Base-by-base conservation (phyloP, 805 yeast species). In the Candida sithepensis region DNA sequence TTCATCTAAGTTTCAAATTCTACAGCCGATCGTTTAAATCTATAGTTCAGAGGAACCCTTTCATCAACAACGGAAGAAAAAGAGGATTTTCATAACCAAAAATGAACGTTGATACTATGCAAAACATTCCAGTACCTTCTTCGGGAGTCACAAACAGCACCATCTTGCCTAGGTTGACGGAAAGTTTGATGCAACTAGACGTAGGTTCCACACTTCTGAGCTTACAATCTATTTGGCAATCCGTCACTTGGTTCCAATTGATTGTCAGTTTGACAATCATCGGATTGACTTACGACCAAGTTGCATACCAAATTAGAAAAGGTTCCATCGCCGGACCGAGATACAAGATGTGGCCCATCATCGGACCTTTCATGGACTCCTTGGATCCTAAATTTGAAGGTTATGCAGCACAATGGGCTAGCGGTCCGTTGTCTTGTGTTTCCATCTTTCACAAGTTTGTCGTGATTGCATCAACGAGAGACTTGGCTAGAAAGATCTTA, bases 371-470 rank as follows among this genome's bases (percentile, higher is more conserved):
- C 59, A 73, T 94, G 67, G 97, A 94, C 65, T 84, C 94, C 16
- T 73, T 94, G 64, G 92, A 94, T 71, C 99, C 99, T 19, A 91
- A 92, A 65, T 94, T 94, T 65, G 96, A 87, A 63, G 96, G 86
- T 62, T 94, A 94, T 68, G 74, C 81, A 66, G 88, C 88, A 43
- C 94, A 94, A 67, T 94, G 99, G 99, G 82, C 79, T 59, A 84
- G 94, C 6, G 99, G 99, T 52, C 94, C 92, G 13, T 74, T 94
- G 47, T 86, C 96, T 13, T 94, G 99, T 74, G 99, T 94, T 42
- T 91, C 97, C 2, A 94, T 94, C 52, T 94, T 94, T 78, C 99
- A 94, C 75, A 94, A 94, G 72, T 92, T 92, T 63, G 99, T 94
- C 38, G 95, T 94, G 43, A 88, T 92, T 67, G 97, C 96, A 7